A percentile compares a stretch with the other conserved stretches of the same genome.
phyloP scores from a whole-genome alignment of 1,139 yeast genomes.

The Sugiyamaella novakii region DNA sequence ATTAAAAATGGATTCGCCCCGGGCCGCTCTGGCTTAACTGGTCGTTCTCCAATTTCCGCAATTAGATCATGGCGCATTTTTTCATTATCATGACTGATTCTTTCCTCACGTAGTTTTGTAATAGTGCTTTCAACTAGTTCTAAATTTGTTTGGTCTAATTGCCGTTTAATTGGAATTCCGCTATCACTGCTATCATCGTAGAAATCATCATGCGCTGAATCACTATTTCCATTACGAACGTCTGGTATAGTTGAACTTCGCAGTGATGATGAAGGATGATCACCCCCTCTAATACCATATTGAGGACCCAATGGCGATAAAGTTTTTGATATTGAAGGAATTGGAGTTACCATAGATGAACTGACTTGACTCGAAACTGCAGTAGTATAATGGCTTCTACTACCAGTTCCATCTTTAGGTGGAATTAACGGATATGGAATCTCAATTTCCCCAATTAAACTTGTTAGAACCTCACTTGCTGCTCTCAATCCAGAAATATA shows the following conservation, averaged over 20 bases:
- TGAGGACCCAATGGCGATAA: conserved; percentile 20
- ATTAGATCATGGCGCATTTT: conserved; percentile 41
- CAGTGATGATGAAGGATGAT: conserved; percentile 7
- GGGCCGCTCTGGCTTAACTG: conserved; percentile 44
- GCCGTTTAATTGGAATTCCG: conserved; percentile 11
- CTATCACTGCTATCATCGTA: conserved; percentile 15
- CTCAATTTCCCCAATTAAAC: conserved; percentile 45
- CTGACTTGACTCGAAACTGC: conserved; percentile 21
- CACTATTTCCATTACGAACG: conserved; percentile 10
- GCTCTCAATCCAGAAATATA: conserved; percentile 48
- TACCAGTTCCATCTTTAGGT: conserved; percentile 28
- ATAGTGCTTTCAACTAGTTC: conserved; percentile 25
- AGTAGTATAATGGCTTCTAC: conserved; percentile 21
- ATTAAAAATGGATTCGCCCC: conserved; percentile 49
- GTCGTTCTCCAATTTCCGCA: conserved; percentile 45
- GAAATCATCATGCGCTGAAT: conserved; percentile 12
- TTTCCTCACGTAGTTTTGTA: conserved; percentile 33
- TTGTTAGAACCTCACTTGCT: conserved; percentile 46
- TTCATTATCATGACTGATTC: conserved; percentile 38
- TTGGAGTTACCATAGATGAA: conserved; percentile 24
- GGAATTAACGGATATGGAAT: conserved; percentile 46
- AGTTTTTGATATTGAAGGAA: conserved; percentile 19
- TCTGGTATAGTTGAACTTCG: conserved; percentile 10
- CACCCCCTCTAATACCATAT: conserved; percentile 14
- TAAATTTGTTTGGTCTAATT: conserved; percentile 21